phyloP scores from a whole-genome alignment of 176 grass and related monocot species.

The Oryza officinalis region DNA sequence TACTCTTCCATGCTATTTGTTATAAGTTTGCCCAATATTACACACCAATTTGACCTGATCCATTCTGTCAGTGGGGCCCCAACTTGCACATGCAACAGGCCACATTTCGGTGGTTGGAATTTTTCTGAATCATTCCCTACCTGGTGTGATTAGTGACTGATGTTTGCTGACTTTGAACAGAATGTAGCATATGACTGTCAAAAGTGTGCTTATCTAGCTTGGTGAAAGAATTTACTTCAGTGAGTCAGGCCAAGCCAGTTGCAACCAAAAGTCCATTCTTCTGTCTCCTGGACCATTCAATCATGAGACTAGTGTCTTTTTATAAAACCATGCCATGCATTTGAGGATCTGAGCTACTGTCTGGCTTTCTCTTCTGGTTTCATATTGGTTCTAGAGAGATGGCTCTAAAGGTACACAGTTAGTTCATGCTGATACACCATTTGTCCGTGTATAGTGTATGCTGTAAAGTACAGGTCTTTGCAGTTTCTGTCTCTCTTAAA shows the following conservation, averaged over 20 bases:
- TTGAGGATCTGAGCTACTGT: slow-evolving; percentile 48
- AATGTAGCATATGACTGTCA: slow-evolving; percentile 30
- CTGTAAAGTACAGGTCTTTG: slow-evolving; percentile 38
- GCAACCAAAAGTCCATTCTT: slow-evolving; percentile 70
- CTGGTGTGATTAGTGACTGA: slow-evolving; percentile 40
- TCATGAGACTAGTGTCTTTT: slow-evolving; percentile 44
- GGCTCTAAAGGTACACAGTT: slow-evolving; percentile 68
- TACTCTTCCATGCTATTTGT: slow-evolving; percentile 29
- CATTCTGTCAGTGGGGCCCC: slow-evolving; percentile 38
- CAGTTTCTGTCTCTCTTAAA: slow-evolving; percentile 39
- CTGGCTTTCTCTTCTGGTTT: slow-evolving; percentile 45
- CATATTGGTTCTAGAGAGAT: slow-evolving; percentile 56
- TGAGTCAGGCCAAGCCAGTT: slow-evolving; percentile 58
- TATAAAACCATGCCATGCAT: slow-evolving; percentile 59
- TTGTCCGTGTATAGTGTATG: slow-evolving; percentile 26
- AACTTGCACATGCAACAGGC: slow-evolving; percentile 47
- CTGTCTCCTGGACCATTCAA: slow-evolving; percentile 74
- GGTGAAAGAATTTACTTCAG: slow-evolving; percentile 62
- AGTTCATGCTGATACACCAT: slow-evolving; percentile 27
- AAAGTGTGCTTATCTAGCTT: slow-evolving; percentile 39
- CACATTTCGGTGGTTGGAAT: slow-evolving; percentile 34
- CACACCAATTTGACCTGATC: slow-evolving; percentile 20
- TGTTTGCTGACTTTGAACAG: slow-evolving; percentile 22
- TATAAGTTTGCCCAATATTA: slow-evolving; percentile 37
- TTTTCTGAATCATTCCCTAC: slow-evolving; percentile 31